Conservation (phyloP, 1,139 yeast species). For the Taphrina flavorubra region DNA sequence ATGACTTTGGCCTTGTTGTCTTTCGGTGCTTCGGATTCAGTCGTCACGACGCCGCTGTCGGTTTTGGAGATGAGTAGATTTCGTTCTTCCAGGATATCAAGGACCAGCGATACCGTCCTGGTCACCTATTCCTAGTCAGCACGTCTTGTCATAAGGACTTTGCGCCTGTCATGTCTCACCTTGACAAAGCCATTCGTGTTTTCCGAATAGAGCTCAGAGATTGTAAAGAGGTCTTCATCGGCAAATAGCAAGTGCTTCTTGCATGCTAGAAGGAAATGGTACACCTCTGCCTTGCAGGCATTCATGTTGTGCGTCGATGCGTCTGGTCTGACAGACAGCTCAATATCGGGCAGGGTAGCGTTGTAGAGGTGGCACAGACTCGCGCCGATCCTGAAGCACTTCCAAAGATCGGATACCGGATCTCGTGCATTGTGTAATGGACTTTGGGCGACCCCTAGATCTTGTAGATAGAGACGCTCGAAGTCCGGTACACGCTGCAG, state of each 20-base stretch:
- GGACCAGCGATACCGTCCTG: constrained; percentile 39
- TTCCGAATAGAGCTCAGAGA: constrained; percentile 85
- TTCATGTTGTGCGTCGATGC: constrained; percentile 57
- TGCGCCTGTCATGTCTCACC: constrained; percentile 63
- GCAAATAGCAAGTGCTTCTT: constrained; percentile 73
- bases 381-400: constrained; percentile 87
- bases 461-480: constrained; percentile 24
- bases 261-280: constrained; percentile 87
- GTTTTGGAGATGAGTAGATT: constrained; percentile 53
- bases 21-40: constrained; percentile 53
- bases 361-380: constrained; percentile 88
- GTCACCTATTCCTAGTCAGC: constrained; percentile 45
- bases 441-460: background rate
- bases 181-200: constrained; percentile 77
- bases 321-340: constrained; percentile 54
- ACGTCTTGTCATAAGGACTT: constrained; percentile 54
- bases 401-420: constrained; percentile 91
- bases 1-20: constrained; percentile 72
- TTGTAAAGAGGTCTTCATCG: constrained; percentile 85
- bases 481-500: constrained; percentile 31
- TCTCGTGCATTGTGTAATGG: constrained; percentile 58
- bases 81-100: constrained; percentile 53
- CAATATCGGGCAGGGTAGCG: constrained; percentile 54
- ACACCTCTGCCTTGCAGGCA: constrained; percentile 85
- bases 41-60: constrained; percentile 56